These are phyloP conservation scores for Talaromyces sp. DNA, from an alignment of 2,329 filamentous ascomycete species.

Conservation along the genomic window DNA sequence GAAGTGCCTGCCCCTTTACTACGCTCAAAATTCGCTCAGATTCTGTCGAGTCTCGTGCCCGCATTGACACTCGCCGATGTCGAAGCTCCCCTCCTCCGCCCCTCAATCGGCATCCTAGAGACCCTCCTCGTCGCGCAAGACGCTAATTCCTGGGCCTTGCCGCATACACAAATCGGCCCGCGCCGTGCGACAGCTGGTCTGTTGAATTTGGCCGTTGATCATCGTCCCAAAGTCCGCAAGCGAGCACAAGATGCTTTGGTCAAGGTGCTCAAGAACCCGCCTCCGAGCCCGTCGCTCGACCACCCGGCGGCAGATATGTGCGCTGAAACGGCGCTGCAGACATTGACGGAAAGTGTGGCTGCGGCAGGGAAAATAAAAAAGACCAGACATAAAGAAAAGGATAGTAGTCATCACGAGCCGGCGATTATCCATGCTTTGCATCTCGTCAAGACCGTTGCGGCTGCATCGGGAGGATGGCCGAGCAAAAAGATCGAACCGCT, in stretches of 20 bases:
- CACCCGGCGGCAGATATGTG: slow-evolving; percentile 96
- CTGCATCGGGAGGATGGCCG: slow-evolving; percentile 88
- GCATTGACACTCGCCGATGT: slow-evolving; percentile 75
- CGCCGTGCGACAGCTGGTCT: slow-evolving; percentile 83
- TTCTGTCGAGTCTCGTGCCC: slow-evolving; percentile 80
- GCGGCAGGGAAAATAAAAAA: slow-evolving; percentile 67
- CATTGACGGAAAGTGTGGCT: slow-evolving; percentile 68
- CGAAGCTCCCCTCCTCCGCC: slow-evolving; percentile 79
- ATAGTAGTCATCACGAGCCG: slow-evolving; percentile 69
- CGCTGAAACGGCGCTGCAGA: slow-evolving; percentile 82
- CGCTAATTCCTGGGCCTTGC: slow-evolving; percentile 78
- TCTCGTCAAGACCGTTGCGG: slow-evolving; percentile 83
- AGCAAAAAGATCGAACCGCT: slow-evolving; percentile 91
- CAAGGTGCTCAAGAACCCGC: slow-evolving; percentile 77
- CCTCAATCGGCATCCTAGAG: slow-evolving; percentile 90
- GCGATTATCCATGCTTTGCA: slow-evolving; percentile 88
- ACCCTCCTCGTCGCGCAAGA: slow-evolving; percentile 89
- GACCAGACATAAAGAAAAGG: slow-evolving; percentile 29
- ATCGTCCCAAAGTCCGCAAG: slow-evolving; percentile 89
- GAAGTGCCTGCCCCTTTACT: slow-evolving; percentile 82
- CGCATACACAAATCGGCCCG: slow-evolving; percentile 77
- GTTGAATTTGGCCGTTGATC: slow-evolving; percentile 78
- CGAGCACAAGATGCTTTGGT: slow-evolving; percentile 84
- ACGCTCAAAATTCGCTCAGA: slow-evolving; percentile 91
- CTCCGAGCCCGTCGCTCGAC: slow-evolving; percentile 86